Evolutionary conservation across 2,329 filamentous ascomycete species (phyloP), one percentile per base, ranked within the genome.

Genomic region (Nothophoma quercina): DNA sequence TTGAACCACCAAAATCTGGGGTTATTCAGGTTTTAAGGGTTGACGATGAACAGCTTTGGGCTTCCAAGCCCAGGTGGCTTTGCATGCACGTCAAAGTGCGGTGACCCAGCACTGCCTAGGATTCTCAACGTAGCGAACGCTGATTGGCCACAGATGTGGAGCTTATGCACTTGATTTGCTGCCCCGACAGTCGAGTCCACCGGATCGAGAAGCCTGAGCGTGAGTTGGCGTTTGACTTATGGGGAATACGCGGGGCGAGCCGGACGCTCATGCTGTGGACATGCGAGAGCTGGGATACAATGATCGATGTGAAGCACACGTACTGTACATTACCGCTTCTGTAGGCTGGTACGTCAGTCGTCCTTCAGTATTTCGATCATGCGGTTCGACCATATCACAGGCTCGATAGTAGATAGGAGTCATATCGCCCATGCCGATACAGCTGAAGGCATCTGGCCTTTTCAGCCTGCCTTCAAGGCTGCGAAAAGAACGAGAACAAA

Each of bases 71-170:
- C 59, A 64, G 60, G 63, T 65, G 65, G 64, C 62, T 59, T 56
- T 67, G 66, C 65, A 64, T 72, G 69, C 60, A 63, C 56, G 60
- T 53, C 55, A 65, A 66, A 65, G 65, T 48, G 59, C 64, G 65
- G 69, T 70, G 68, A 65, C 67, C 61, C 61, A 64, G 64, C 51
- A 55, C 51, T 55, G 48, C 65, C 63, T 68, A 63, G 56, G 66
- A 60, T 62, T 60, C 55, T 67, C 64, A 69, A 73, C 70, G 69
- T 72, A 71, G 70, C 70, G 65, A 30, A 21, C 42, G 44, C 55
- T 71, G 61, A 73, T 73, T 72, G 70, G 70, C 35, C 43, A 32
- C 7, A 28, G 10, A 28, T 40, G 65, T 68, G 67, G 69, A 64
- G 66, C 54, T 42, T 15, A 46, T 44, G 49, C 50, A 51, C 39